phyloP scores from a whole-genome alignment of 2,329 filamentous ascomycete species.

The Botrytis aclada region DNA sequence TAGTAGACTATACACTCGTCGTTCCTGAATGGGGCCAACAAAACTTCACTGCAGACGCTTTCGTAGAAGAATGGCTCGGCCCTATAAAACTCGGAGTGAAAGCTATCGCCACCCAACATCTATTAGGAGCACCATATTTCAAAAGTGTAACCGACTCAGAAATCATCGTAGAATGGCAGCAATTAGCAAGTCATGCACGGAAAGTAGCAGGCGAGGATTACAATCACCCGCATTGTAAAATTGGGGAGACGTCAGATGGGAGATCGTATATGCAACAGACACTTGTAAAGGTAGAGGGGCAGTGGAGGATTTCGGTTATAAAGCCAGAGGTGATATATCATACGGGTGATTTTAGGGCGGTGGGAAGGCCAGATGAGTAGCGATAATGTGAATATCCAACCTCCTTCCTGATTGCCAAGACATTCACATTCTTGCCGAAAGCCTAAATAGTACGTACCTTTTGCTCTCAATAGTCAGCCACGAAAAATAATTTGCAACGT shows the following conservation, averaged over 20 bases:
- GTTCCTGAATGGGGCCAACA: slow-evolving; percentile 25
- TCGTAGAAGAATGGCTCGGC: slow-evolving; percentile 25
- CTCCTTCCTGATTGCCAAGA: neutral
- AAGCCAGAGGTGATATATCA: slow-evolving; percentile 28
- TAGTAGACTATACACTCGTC: slow-evolving; percentile 24
- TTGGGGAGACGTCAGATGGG: slow-evolving; percentile 25
- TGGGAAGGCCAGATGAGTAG: slow-evolving; percentile 24
- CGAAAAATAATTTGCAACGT: no score
- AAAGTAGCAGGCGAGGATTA: slow-evolving; percentile 26
- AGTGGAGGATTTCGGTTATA: slow-evolving; percentile 25
- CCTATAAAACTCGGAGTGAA: slow-evolving; percentile 25
- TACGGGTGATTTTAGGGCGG: slow-evolving; percentile 24
- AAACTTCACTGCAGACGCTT: slow-evolving; percentile 23
- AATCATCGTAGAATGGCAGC: slow-evolving; percentile 34
- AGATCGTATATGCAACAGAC: slow-evolving; percentile 28
- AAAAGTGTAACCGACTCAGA: slow-evolving; percentile 27
- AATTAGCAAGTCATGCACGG: slow-evolving; percentile 31
- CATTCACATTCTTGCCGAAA: neutral
- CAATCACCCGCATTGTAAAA: slow-evolving; percentile 25
- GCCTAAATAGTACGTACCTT: neutral
- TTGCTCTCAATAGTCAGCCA: no score
- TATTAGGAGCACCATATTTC: slow-evolving; percentile 32
- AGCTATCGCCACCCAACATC: slow-evolving; percentile 30
- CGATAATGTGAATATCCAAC: neutral
- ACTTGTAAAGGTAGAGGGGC: slow-evolving; percentile 24